A percentile compares a stretch with the other conserved stretches of the same genome.
Conservation (phyloP, 306 rosid species). For the Cicer pinnatifidum region DNA sequence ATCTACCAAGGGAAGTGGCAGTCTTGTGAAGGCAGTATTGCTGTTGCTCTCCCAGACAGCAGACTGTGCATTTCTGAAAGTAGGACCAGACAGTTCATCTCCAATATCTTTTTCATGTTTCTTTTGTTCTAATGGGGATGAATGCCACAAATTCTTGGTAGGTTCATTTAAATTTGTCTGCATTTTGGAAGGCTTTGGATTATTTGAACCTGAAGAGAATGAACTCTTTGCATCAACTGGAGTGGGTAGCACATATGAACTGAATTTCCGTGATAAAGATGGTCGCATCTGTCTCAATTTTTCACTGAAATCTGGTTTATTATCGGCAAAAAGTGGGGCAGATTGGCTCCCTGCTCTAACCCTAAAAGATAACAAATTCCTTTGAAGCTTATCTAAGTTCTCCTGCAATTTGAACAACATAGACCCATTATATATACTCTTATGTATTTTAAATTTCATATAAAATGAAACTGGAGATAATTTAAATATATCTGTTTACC, state of each 20-base stretch:
- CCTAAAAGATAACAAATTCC: slow-evolving; percentile 63
- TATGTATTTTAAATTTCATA: slow-evolving; percentile 5
- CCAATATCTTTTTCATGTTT: slow-evolving; percentile 54
- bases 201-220: slow-evolving; percentile 56
- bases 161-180: slow-evolving; percentile 52
- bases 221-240: slow-evolving; percentile 70
- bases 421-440: slow-evolving; percentile 25
- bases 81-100: slow-evolving; percentile 54
- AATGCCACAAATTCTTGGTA: slow-evolving; percentile 74
- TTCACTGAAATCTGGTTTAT: slow-evolving; percentile 65
- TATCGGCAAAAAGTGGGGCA: slow-evolving; percentile 84
- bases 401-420: slow-evolving; percentile 62
- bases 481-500: slow-evolving; percentile 49
- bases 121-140: slow-evolving; percentile 74
- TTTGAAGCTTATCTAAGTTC: slow-evolving; percentile 57
- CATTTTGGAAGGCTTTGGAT: slow-evolving; percentile 47
- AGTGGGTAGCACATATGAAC: slow-evolving; percentile 86
- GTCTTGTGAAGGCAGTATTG: slow-evolving; percentile 53
- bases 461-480: slow-evolving; percentile 32
- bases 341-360: slow-evolving; percentile 73
- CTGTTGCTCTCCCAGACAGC: slow-evolving; percentile 81
- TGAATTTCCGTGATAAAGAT: slow-evolving; percentile 75
- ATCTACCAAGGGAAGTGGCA: slow-evolving; percentile 72
- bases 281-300: slow-evolving; percentile 68
- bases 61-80: slow-evolving; percentile 52